Evolutionary conservation across 2,329 filamentous ascomycete species (phyloP), one percentile per base, ranked within the genome.

Genomic region (Xylaria sp.): DNA sequence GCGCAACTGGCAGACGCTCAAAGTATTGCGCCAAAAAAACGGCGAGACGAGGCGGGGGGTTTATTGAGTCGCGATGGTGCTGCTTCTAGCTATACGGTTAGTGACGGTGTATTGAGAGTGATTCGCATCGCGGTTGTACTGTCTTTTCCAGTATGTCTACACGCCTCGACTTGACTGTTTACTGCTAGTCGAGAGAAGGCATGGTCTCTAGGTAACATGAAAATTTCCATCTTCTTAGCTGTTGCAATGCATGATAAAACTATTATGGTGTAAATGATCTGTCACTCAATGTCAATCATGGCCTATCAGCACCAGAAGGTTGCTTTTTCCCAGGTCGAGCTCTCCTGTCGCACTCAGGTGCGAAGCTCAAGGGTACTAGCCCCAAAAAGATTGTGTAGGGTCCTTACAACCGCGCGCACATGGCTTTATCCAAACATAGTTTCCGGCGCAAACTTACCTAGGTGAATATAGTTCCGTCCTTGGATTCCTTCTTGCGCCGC

Each of bases 201-300:
- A 66, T 61, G 65, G 59, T 63, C 65, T 65, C 58, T 61, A 67
- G 66, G 61, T 69, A 67, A 61, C 57, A 71, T 63, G 63, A 68
- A 68, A 69, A 68, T 63, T 56, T 49, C 49, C 57, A 58, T 61
- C 57, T 33, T 55, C n/a, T 64, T 67, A 70, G 65, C 59, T 66
- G 56, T 61, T 66, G 68, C 68, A 69, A 71, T 67, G 71, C 66
- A 71, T 64, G 61, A 70, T 68, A 59, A 52, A 45, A 40, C 35
- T 38, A 56, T 25, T 35, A 47, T 31, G 11, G 8, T 25, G 21
- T 31, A n/a, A n/a, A n/a, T n/a, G n/a, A n/a, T n/a, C n/a, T n/a
- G n/a, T n/a, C n/a, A n/a, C n/a, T n/a, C n/a, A n/a, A n/a, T n/a
- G n/a, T n/a, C n/a, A n/a, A n/a, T n/a, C n/a, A n/a, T n/a, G n/a